Conservation (phyloP, 2,329 filamentous ascomycete genomes). For the Aspergillus amoenus region DNA sequence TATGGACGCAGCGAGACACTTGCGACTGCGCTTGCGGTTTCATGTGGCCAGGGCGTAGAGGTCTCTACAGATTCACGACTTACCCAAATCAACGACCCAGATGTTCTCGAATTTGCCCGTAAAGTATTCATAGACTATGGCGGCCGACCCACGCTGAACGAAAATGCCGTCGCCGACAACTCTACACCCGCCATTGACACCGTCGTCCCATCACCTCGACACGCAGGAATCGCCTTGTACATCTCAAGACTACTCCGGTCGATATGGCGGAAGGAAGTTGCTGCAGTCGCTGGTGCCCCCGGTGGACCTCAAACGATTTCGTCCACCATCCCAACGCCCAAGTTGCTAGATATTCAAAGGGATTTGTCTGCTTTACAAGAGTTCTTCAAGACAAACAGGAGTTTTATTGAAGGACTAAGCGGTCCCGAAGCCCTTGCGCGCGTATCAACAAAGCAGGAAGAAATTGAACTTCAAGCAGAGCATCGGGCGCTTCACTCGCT, state of each 20-base stretch:
- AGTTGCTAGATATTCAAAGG: conserved; percentile 74
- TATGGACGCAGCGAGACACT: conserved; percentile 90
- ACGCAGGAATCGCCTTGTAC: conserved; percentile 85
- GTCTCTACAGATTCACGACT: conserved; percentile 69
- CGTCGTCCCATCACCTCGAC: conserved; percentile 82
- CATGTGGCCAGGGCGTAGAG: conserved; percentile 89
- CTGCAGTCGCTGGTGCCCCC: conserved; percentile 55
- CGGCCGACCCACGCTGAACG: conserved; percentile 79
- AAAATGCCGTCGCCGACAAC: conserved; percentile 66
- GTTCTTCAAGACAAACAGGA: conserved; percentile 84
- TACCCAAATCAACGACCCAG: conserved; percentile 73
- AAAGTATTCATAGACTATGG: conserved; percentile 90
- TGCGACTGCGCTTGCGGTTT: conserved; percentile 87
- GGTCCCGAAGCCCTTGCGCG: conserved; percentile 82
- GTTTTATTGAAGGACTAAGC: conserved; percentile 90
- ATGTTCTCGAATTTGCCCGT: conserved; percentile 80
- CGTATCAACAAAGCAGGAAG: conserved; percentile 79
- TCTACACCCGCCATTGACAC: conserved; percentile 71
- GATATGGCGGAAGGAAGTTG: conserved; percentile 80
- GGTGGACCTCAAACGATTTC: conserved; percentile 63
- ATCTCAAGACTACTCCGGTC: conserved; percentile 83
- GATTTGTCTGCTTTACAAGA: conserved; percentile 74
- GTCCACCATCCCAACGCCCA: conserved; percentile 66
- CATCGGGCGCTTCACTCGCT: conserved; percentile 88
- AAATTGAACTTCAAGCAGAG: conserved; percentile 88